Evolutionary conservation across 176 grass and related monocot species (phyloP), one percentile per base, ranked within the genome.

Genomic region (Eremochloa ophiuroides): DNA sequence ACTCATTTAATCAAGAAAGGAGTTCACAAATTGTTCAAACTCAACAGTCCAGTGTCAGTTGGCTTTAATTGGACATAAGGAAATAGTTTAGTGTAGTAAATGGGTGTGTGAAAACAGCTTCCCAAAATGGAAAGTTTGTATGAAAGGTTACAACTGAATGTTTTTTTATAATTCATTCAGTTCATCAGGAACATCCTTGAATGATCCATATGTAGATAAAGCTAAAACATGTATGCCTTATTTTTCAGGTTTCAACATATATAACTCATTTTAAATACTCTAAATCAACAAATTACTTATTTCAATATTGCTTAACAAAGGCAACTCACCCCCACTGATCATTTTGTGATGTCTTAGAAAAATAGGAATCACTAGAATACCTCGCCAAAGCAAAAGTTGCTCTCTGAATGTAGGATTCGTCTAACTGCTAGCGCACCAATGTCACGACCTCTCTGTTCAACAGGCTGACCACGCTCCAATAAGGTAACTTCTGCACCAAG

Each of bases 301-400:
- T 8, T 35, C 25, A 75, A 80, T 61, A 67, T 56, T 48, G n/a
- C 7, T 48, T 1, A 47, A 40, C n/a, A 65, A 9, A 79, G 61
- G 14, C 3, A 50, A 29, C 64, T 68, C 2, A 61, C 43, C 33
- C 33, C 66, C 2, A 40, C n/a, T 20, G 18, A 69, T 80, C 38
- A 58, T 75, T 67, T 42, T 0, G 29, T 68, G 9, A 72, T 66
- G 44, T 47, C 27, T 28, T 58, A 80, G 63, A 29, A 67, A 89
- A 70, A 82, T 58, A 61, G 66, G 39, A 88, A 86, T 59, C 15
- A 70, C 75, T 35, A 87, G 60, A 50, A 81, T 94, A 94, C 95
- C 95, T 98, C 95, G 74, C 95, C 95, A 73, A 98, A 98, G 72
- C 95, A 94, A 88, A 94, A 98, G 80, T 98, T 98, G 70, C 95